Evolutionary conservation across 140 eudicot species (phyloP), one percentile per base, ranked within the genome.

Genomic region (Erigeron philadelphicus): DNA sequence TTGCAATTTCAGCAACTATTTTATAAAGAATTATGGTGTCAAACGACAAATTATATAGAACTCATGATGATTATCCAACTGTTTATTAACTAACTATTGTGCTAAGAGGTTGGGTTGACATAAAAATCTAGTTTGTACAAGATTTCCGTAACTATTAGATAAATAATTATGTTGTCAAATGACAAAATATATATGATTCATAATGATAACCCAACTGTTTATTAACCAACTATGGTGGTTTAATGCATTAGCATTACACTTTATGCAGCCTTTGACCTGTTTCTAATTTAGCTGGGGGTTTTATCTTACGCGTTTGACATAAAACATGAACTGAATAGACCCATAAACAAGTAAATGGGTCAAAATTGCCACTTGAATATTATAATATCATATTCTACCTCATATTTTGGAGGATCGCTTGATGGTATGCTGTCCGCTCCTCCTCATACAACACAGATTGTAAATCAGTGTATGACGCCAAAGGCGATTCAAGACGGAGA

Each of bases 401-500:
- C 79, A 78, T 78, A 76, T 83, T 89, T 78, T 87, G 95, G 44
- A 78, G 23, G 42, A 94, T 71, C 23, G 95, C 95, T 85, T 89
- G 95, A 73, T 79, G 81, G 75, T 87, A 94, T 47, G 99, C 99
- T 7, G 90, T 80, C 49, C 65, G 72, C 62, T 94, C 99, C 80
- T 94, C 99, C 71, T 89, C 95, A 76, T 77, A 94, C 48, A 94
- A 65, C 40, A 94, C 86, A 21, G 78, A 71, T 75, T 94, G 99
- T 74, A 94, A 81, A 58, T 81, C 85, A 21, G 89, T 76, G 81
- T 83, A 87, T 59, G 99, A 94, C 12, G 80, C 76, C 72, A 87
- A 35, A 45, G 99, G 95, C 9, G 94, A 83, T 47, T 94, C 95
- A 52, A 94, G 85, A 70, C 64, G 74, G 44, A 87, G 83, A 81